A percentile compares a stretch with the other conserved stretches of the same genome.
phyloP scores from a whole-genome alignment of 2,329 filamentous ascomycete species.

The Arthrobotrys pseudoclavata region DNA sequence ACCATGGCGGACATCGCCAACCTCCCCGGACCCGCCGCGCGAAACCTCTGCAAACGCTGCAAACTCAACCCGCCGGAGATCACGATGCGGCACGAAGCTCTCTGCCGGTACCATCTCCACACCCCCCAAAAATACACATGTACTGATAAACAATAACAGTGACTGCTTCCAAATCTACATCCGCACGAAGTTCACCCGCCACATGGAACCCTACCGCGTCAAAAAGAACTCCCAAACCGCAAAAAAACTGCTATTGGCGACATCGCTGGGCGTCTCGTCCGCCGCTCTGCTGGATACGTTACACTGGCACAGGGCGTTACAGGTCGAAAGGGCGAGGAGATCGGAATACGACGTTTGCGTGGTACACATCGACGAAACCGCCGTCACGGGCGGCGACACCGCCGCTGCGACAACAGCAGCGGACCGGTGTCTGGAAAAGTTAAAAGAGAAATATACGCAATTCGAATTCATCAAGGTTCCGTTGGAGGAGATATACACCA shows the following conservation, averaged over 20 bases:
- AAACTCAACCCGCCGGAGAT: constrained; percentile 36
- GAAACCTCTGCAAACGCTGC: constrained; percentile 48
- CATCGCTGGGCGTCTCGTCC: constrained; percentile 88
- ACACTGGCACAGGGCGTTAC: constrained; percentile 76
- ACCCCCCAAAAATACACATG: constrained; percentile 29
- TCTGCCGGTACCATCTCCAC: constrained; percentile 45
- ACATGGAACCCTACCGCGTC: constrained; percentile 76
- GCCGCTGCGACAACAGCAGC: constrained; percentile 25
- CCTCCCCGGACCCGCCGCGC: constrained; percentile 22
- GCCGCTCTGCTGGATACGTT: constrained; percentile 81
- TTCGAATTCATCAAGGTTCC: constrained; percentile 74
- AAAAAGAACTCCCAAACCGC: constrained; percentile 63
- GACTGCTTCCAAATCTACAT: constrained; percentile 84
- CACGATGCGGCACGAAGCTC: constrained; percentile 40
- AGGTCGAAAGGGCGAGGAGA: constrained; percentile 75
- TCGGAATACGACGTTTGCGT: constrained; percentile 77
- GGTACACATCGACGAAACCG: constrained; percentile 70
- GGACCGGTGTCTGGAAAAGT: constrained; percentile 66
- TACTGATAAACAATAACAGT: constrained; percentile 66
- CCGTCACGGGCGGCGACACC: constrained; percentile 31
- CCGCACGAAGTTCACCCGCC: constrained; percentile 82
- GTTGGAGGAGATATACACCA: constrained; percentile 74
- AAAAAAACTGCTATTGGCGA: constrained; percentile 76
- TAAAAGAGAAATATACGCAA: constrained; percentile 75
- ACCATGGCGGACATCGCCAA: constrained; percentile 59